phyloP scores from a whole-genome alignment of 345 rosid species.

The Nephelium lappaceum region DNA sequence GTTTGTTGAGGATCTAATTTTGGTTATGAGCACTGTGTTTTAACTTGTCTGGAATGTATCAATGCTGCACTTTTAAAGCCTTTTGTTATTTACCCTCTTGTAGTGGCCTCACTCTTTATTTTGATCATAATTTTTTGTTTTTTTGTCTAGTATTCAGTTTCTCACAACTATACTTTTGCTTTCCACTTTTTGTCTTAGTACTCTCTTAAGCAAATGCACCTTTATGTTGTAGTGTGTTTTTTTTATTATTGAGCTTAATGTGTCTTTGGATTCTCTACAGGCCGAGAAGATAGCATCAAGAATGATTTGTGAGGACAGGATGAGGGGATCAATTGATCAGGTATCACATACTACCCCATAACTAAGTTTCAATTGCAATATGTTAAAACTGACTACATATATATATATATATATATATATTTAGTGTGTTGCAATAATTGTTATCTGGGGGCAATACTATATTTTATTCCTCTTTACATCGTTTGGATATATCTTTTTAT shows the following conservation, averaged over 20 bases:
- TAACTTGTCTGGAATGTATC: background rate
- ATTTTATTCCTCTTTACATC: background rate
- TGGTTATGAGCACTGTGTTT: background rate
- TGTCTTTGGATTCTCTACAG: conserved; percentile 33
- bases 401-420: no score
- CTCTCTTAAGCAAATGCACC: background rate
- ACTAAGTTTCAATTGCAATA: background rate
- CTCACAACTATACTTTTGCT: background rate
- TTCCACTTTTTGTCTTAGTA: background rate
- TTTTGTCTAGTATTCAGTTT: background rate
- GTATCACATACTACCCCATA: conserved; percentile 29
- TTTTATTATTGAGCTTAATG: conserved; percentile 1
- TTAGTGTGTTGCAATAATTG: background rate
- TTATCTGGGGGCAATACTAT: background rate
- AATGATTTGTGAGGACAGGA: conserved; percentile 93
- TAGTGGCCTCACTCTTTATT: background rate
- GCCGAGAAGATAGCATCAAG: conserved; percentile 99
- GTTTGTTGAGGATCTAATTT: background rate
- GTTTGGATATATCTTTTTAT: background rate
- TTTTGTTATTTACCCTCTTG: background rate
- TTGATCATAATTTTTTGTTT: background rate
- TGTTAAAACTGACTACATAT: background rate
- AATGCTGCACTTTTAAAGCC: background rate
- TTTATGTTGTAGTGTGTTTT: background rate
- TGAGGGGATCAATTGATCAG: conserved; percentile 99